Evolutionary conservation across 2,329 filamentous ascomycete species (phyloP).

Genomic region (Aspergillus sp.): DNA sequence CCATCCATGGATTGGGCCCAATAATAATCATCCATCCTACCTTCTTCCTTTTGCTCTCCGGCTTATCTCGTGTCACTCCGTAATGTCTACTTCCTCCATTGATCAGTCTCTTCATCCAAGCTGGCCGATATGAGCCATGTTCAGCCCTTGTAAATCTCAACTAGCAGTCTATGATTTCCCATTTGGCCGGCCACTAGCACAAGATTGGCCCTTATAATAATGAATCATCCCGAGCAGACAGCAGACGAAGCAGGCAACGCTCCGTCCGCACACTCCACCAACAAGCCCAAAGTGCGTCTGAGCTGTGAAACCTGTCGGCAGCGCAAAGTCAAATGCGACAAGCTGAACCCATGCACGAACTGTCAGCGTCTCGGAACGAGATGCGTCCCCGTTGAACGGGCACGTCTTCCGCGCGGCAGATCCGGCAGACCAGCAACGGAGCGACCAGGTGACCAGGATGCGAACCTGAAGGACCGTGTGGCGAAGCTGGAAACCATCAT

Average conservation of each 20-base stretch:
- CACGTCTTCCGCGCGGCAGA: constrained; percentile 36
- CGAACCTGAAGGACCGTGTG: constrained; percentile 26
- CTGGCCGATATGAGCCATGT: neutral
- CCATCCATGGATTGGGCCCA: neutral
- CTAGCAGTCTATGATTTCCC: neutral
- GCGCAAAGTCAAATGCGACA: constrained; percentile 40
- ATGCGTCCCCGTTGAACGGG: constrained; percentile 34
- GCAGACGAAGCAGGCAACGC: neutral
- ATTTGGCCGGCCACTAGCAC: no score
- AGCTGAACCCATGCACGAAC: constrained; percentile 34
- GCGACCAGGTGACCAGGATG: constrained; percentile 14
- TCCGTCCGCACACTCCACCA: neutral
- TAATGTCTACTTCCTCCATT: neutral
- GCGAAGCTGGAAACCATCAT: constrained; percentile 29
- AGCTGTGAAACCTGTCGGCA: constrained; percentile 35
- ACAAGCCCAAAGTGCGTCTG: constrained; percentile 22
- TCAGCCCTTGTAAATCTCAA: neutral
- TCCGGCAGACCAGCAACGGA: constrained; percentile 22
- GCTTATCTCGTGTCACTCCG: neutral
- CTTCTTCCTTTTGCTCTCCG: neutral
- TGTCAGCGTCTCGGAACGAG: constrained; percentile 27
- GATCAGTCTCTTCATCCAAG: neutral
- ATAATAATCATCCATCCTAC: neutral
- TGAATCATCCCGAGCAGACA: neutral
- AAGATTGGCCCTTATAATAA: neutral